Base-by-base conservation (phyloP, 495 filamentous ascomycete genomes). In the Cryomyces minteri region DNA sequence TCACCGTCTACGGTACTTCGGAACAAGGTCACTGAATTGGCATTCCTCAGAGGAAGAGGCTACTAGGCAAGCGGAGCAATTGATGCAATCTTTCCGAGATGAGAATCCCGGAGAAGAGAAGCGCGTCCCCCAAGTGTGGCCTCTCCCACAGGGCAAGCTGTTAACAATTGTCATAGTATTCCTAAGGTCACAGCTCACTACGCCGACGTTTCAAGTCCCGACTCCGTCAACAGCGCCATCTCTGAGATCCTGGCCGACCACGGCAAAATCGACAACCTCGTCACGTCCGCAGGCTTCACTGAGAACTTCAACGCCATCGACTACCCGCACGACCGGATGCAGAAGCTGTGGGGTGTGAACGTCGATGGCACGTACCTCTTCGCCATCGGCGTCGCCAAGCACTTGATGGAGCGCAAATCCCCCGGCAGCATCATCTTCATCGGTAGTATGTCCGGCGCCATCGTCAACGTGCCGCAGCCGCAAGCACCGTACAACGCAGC, bases 401-500 rank as follows among this genome's bases (percentile, higher is more conserved):
- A 96, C 53, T 62, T 98, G 48, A 88, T 94, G 77, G 77, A 76
- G 53, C 75, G 84, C 50, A 74, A 84, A 51, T 67, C 69, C 11
- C 68, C 73, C 4, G 88, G 90, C 5, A 88, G 79, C 63, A 84
- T 96, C 61, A 82, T 95, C 48, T 84, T 94, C 67, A 94, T 95
- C 52, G 87, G 86, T 11, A 86, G 79, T 71, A 95, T 98, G 90
- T 85, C 79, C 60, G 88, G 86, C 38, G 62, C 77, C 33, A 84
- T 95, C 51, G 88, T 95, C 57, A 95, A 95, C 49, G 77, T 95
- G 5, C 88, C 88, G 4, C 88, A 98, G 60, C 86, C 86, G 5
- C 88, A 95, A 59, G 80, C 82, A 18, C 86, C 88, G 0, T 94
- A 94, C 59, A 93, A 93, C 56, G 84, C 78, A 1, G 71, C 85